These are phyloP conservation scores for Colletotrichum sp. DNA, from an alignment of 2,329 filamentous ascomycete species.

Conservation along the genomic window DNA sequence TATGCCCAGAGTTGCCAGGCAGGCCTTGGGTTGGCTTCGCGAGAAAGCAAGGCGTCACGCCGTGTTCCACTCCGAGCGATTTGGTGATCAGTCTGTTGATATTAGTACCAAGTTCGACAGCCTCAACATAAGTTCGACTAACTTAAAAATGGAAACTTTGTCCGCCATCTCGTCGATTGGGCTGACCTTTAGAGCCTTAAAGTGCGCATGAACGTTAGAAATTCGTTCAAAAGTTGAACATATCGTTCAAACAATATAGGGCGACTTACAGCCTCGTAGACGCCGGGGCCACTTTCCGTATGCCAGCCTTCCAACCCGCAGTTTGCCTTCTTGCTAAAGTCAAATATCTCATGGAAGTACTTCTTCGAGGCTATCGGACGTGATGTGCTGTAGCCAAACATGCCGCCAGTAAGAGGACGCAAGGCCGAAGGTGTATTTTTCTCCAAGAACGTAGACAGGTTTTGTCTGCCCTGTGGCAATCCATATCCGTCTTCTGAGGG, in stretches of 20 bases:
- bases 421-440: not conserved
- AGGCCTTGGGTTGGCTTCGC: not conserved
- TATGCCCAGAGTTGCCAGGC: not conserved
- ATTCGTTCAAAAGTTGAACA: not conserved
- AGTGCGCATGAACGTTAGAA: too few species aligned
- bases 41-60: not conserved
- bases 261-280: not conserved
- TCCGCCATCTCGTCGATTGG: not conserved
- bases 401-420: not conserved
- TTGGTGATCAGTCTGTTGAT: not conserved
- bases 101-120: not conserved
- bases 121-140: not conserved
- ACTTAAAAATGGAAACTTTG: not conserved
- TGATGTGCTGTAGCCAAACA: not conserved
- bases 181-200: not conserved
- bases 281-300: not conserved
- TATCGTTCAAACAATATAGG: rapidly evolving
- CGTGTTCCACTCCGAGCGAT: not conserved
- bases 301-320: not conserved
- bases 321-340: rapidly evolving
- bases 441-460: not conserved
- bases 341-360: not conserved
- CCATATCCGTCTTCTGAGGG: not conserved
- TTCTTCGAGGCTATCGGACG: not conserved
- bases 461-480: not conserved